Conservation (phyloP, 129 eudicot species). For the Kitagawia praeruptora region DNA sequence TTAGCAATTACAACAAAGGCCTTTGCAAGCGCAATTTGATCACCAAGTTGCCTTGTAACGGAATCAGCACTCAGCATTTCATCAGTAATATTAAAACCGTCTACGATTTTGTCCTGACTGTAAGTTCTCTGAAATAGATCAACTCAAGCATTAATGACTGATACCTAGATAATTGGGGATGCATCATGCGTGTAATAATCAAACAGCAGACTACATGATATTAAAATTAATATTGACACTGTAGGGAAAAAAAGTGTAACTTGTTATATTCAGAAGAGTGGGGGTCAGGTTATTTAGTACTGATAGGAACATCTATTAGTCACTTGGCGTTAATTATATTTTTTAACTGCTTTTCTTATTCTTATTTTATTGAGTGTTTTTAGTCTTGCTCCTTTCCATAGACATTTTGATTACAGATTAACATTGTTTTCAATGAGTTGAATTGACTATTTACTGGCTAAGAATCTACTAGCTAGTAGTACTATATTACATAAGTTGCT, state of each 20-base stretch:
- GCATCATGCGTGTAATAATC: not conserved
- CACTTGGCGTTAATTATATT: not conserved
- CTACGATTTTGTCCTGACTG: slow-evolving; percentile 5
- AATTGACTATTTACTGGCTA: not conserved
- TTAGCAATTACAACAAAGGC: slow-evolving; percentile 21
- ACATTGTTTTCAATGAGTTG: not conserved
- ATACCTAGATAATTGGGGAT: not conserved
- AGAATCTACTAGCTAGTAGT: not conserved
- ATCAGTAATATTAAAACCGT: slow-evolving; percentile 9
- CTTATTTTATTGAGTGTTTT: not conserved
- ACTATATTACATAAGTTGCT: not conserved
- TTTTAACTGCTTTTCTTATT: not conserved
- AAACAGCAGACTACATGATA: not conserved
- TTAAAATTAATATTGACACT: not conserved
- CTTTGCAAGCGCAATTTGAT: slow-evolving; percentile 22
- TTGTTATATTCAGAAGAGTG: not conserved
- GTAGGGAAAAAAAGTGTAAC: not conserved
- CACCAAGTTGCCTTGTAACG: slow-evolving; percentile 19
- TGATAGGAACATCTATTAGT: not conserved
- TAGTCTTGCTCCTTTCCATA: not conserved
- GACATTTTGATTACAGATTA: not conserved
- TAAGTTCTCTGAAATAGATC: slow-evolving; percentile 15
- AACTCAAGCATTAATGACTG: not conserved
- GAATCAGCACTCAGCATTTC: slow-evolving; percentile 19
- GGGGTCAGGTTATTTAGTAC: not conserved